A percentile compares a stretch with the other conserved stretches of the same genome.
phyloP scores from a whole-genome alignment of 192 early-diverging fungal genomes.

The Backusella tuberculispora region DNA sequence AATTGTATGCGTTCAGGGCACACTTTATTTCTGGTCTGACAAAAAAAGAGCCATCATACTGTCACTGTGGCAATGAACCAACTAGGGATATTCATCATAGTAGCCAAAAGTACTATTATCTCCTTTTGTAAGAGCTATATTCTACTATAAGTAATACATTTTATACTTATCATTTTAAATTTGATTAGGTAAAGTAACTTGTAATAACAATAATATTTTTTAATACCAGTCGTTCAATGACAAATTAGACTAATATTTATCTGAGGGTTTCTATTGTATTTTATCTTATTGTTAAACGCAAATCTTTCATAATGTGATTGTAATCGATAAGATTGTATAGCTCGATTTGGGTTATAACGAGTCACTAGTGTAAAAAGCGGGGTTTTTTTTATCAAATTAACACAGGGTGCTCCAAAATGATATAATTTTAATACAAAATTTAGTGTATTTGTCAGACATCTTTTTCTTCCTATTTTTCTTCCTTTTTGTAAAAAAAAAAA shows the following conservation, averaged over 20 bases:
- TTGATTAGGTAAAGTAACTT: too few species aligned
- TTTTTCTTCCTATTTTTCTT: background rate
- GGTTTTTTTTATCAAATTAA: constrained; percentile 1
- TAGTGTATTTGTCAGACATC: constrained; percentile 9
- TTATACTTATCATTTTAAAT: too few species aligned
- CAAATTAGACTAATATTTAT: too few species aligned
- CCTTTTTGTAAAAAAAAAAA: background rate
- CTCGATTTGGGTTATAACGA: background rate
- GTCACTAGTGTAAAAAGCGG: background rate
- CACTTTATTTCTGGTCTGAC: background rate
- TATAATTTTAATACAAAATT: constrained; percentile 13
- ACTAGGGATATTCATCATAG: too few species aligned
- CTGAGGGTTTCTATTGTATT: too few species aligned
- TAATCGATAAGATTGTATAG: too few species aligned
- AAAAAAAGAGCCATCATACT: background rate
- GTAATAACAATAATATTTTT: too few species aligned
- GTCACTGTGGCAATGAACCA: background rate
- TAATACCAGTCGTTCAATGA: too few species aligned
- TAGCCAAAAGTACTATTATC: too few species aligned
- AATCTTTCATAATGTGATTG: background rate
- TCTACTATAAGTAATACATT: too few species aligned
- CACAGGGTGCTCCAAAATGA: constrained; percentile 1
- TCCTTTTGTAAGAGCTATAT: too few species aligned
- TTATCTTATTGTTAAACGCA: background rate
- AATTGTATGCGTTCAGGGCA: background rate